Evolutionary conservation across 2,329 filamentous ascomycete species (phyloP).

Genomic region (Alternaria brassicae): DNA sequence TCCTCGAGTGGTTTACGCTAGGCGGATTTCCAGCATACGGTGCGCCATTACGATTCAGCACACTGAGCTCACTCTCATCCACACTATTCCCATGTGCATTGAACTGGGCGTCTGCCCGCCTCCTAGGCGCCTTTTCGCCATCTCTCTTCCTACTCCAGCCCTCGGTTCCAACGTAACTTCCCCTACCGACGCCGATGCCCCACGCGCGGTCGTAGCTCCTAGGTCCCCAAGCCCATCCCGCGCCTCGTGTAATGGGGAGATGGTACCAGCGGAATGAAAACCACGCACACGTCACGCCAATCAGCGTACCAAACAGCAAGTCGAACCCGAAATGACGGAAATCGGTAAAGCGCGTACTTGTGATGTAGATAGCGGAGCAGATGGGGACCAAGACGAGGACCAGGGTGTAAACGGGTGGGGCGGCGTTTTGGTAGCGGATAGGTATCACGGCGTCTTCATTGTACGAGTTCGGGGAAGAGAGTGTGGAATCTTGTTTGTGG

Average conservation of each 20-base stretch:
- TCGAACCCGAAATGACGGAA: slow-evolving; percentile 94
- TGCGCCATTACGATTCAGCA: slow-evolving; percentile 9
- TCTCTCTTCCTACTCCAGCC: slow-evolving; percentile 48
- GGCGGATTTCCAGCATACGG: slow-evolving; percentile 9
- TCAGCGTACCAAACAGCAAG: slow-evolving; percentile 81
- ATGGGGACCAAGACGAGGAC: slow-evolving; percentile 74
- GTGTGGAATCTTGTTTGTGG: slow-evolving; percentile 33
- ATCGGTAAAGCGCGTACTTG: slow-evolving; percentile 85
- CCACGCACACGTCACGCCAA: slow-evolving; percentile 74
- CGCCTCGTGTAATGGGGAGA: slow-evolving; percentile 76
- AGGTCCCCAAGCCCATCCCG: slow-evolving; percentile 89
- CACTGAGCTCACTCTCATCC: slow-evolving; percentile 15
- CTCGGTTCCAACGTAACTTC: slow-evolving; percentile 57
- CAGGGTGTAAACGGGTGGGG: slow-evolving; percentile 82
- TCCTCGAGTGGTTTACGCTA: neutral
- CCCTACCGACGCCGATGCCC: slow-evolving; percentile 71
- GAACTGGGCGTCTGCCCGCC: slow-evolving; percentile 8
- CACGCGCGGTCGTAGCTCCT: slow-evolving; percentile 76
- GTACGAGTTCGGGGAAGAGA: slow-evolving; percentile 27
- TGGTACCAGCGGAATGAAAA: slow-evolving; percentile 88
- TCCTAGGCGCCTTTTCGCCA: slow-evolving; percentile 17
- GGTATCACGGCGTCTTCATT: slow-evolving; percentile 54
- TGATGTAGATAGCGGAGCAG: slow-evolving; percentile 78
- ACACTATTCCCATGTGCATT: slow-evolving; percentile 1
- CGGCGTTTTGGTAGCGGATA: slow-evolving; percentile 75